Base-by-base conservation (phyloP, 805 yeast genomes). In the Pichia paraexigua region DNA sequence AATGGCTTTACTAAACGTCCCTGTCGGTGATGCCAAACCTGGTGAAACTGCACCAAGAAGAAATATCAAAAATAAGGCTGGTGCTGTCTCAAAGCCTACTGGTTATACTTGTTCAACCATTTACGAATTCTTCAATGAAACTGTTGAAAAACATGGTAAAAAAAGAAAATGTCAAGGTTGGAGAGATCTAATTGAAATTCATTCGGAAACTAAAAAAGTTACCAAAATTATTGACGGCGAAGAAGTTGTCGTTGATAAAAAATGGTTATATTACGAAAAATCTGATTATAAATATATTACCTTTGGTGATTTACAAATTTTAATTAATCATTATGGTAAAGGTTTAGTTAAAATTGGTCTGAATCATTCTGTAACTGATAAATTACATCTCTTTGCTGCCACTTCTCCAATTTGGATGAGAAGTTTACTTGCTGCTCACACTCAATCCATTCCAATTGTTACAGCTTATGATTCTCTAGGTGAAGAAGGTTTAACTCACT, bases 381-480 rank as follows among this genome's bases (percentile, higher is more conserved):
- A 78, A 58, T 65, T 92, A 60, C 97, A 90, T 67, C 77, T 92
- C 50, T 94, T 83, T 70, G 97, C 97, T 25, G 69, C 87, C 21
- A 94, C 99, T 15, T 86, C 95, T 17, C 84, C 80, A 51, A 81
- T 80, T 63, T 92, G 98, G 98, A 79, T 92, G 88, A 86, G 87
- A 71, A 78, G 87, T 32, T 92, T 82, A 57, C 67, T 88, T 53
- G 96, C 91, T 17, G 77, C 88, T 49, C 79, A 80, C 60, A 73
- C 90, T 48, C 97, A 89, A 69, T 71, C 78, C 47, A 83, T 94
- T 54, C 87, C 98, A 24, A 77, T 86, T 52, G 98, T 90, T 41
- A 94, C 99, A 17, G 98, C 99, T 40, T 94, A 94, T 69, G 97
- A 91, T 68, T 89, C 97, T 43, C 75, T 91, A 58, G 97, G 97